Evolutionary conservation across 768 basidiomycete genomes (phyloP).

Genomic region (Panaeolus papilionaceus): DNA sequence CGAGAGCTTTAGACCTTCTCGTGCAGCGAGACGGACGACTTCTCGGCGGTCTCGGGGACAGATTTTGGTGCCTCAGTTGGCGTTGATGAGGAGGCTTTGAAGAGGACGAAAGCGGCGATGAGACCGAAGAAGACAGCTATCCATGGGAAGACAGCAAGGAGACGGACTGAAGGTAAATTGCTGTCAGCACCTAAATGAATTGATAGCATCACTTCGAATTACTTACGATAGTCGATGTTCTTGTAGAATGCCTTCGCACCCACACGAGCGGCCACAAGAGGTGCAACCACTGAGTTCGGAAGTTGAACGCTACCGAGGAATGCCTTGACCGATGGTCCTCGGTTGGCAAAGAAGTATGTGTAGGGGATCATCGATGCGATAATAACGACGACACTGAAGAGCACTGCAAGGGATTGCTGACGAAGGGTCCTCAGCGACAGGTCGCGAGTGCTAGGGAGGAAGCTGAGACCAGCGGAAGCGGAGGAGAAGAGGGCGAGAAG

Average conservation of each 20-base stretch:
- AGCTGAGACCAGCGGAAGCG: constrained; percentile 23
- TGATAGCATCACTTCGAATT: background rate
- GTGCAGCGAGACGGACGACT: background rate
- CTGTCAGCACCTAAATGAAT: constrained; percentile 5
- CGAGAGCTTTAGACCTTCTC: background rate
- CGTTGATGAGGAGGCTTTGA: constrained; percentile 11
- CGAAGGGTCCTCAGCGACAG: constrained; percentile 27
- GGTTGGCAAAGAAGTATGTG: constrained; percentile 51
- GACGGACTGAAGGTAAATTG: constrained; percentile 43
- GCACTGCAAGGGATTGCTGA: constrained; percentile 22
- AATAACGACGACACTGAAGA: constrained; percentile 32
- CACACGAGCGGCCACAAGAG: constrained; percentile 37
- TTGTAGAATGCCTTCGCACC: constrained; percentile 51
- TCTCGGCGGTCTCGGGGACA: background rate
- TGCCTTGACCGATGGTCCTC: constrained; percentile 47
- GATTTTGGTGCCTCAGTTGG: background rate
- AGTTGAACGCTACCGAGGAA: constrained; percentile 43
- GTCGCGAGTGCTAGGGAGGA: constrained; percentile 24
- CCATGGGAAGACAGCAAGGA: constrained; percentile 61
- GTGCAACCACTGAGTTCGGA: constrained; percentile 42
- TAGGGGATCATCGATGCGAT: constrained; percentile 54
- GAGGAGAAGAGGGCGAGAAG: constrained; percentile 29
- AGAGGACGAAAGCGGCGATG: constrained; percentile 30
- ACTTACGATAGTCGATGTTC: constrained; percentile 54
- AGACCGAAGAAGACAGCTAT: constrained; percentile 32